Base-by-base conservation (phyloP, 192 early-diverging fungal species). In the Ambispora gerdemannii region DNA sequence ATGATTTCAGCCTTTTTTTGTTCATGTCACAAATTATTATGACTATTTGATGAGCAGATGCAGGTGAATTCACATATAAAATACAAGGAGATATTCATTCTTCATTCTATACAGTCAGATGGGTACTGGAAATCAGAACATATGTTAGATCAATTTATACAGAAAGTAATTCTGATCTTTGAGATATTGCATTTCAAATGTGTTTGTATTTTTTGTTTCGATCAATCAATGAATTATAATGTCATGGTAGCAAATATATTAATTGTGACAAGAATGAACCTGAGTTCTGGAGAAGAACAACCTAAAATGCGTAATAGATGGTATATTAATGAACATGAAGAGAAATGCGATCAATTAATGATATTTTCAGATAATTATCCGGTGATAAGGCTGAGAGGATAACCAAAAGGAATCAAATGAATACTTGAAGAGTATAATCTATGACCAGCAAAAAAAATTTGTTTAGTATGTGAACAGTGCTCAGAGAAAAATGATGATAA, bases 351-450 rank as follows among this genome's bases (percentile, higher is more conserved):
- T 7, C 43, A 71, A 76, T 27, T 31, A 67, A 77, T 77, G 61
- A 27, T 70, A 34, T 72, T 73, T 64, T 49, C 63, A 28, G 60
- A 63, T 62, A 51, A 62, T 62, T 62, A 76, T 59, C 51, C 58
- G 7, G 20, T 66, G 1, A 34, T 35, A 30, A 36, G 31, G 33
- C 51, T 76, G 27, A 67, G 59, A 72, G 75, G 70, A 56, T 20
- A 76, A 47, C 70, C 60, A 34, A 76, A 76, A 53, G 71, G 75
- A 61, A 76, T 76, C 27, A 61, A 76, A 68, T 33, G 52, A 61
- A 50, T 77, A 36, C 63, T 73, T 50, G 47, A 10, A n/a, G 67
- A 77, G 50, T 35, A 25, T 22, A 51, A 65, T n/a, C 47, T 73
- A 30, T 77, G 67, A n/a, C n/a, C n/a, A 69, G 32, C 13, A 31